Percentiles rank a stretch among this genome's conserved stretches.
Evolutionary conservation across 768 basidiomycete species (phyloP).

Genomic region (Boletus sp.): DNA sequence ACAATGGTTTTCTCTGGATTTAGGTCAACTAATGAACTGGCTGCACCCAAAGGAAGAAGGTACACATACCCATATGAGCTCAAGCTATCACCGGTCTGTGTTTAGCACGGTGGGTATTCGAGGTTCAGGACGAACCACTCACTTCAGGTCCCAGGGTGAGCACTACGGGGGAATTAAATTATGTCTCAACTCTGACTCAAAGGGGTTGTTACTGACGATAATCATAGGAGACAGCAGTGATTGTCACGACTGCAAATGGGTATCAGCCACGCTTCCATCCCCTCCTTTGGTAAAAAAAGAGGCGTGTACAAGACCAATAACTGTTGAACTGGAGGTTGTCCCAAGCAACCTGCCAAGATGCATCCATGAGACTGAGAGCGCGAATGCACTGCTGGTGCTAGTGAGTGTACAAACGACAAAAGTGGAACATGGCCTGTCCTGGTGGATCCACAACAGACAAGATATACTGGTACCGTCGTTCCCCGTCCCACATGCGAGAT

Average conservation of each 20-base stretch:
- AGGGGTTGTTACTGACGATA: constrained; percentile 1
- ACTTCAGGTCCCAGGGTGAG: constrained; percentile 4
- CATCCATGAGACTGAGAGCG: not conserved
- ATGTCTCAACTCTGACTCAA: not conserved
- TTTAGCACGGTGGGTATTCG: not conserved
- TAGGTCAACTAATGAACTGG: not conserved
- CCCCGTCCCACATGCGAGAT: not conserved
- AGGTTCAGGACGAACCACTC: not conserved
- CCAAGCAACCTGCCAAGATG: not conserved
- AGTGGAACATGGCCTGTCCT: not conserved
- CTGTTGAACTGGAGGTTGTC: not conserved
- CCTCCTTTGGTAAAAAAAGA: not conserved
- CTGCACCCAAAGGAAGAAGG: not conserved
- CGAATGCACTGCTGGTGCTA: not conserved
- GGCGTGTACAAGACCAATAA: not conserved
- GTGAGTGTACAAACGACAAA: not conserved
- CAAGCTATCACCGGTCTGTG: not conserved
- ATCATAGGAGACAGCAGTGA: constrained; percentile 5
- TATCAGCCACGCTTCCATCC: not conserved
- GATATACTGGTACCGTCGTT: not conserved
- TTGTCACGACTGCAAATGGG: constrained; percentile 1
- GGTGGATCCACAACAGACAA: not conserved
- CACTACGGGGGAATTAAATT: not conserved
- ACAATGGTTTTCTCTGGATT: constrained; percentile 3
- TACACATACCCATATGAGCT: constrained; percentile 3